Percentiles rank a stretch among this genome's conserved stretches.
phyloP scores from a whole-genome alignment of 208 protist species.

The Phytomonas francai region DNA sequence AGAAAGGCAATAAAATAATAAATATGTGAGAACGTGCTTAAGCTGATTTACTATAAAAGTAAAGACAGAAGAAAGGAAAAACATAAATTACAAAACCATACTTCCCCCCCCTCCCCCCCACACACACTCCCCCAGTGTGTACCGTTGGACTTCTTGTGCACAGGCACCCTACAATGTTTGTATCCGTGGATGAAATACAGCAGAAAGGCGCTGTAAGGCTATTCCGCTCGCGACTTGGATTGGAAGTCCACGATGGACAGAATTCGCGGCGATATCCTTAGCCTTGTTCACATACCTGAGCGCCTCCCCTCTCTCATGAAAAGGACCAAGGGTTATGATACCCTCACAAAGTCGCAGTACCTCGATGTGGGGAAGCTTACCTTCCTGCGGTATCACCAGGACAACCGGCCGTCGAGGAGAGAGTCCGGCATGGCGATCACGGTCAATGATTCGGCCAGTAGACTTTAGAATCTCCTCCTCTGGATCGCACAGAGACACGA shows the following conservation, averaged over 20 bases:
- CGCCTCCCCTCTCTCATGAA: conserved; percentile 2
- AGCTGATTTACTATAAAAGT: too few species aligned
- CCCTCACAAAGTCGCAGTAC: conserved; percentile 52
- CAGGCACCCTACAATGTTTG: conserved; percentile 18
- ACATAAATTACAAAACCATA: background rate
- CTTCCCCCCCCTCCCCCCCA: background rate
- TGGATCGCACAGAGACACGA: conserved; percentile 32
- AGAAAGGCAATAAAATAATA: too few species aligned
- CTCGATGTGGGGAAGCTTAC: conserved; percentile 52
- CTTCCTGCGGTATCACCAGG: conserved; percentile 74
- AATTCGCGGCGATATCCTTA: background rate
- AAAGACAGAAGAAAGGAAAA: background rate
- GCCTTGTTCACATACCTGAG: background rate
- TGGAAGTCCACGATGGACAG: conserved; percentile 39
- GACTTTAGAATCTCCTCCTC: too few species aligned
- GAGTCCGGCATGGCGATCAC: conserved; percentile 29
- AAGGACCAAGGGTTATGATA: conserved; percentile 44
- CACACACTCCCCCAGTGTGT: background rate
- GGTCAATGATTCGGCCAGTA: background rate
- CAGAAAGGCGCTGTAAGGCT: conserved; percentile 72
- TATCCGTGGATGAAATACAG: conserved; percentile 59
- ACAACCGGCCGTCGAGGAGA: conserved; percentile 21
- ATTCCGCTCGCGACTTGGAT: conserved; percentile 76
- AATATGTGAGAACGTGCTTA: too few species aligned
- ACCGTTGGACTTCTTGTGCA: conserved; percentile 1